Evolutionary conservation across 805 yeast species (phyloP), one percentile per base, ranked within the genome.

Genomic region (Tetrapisispora arboricola): DNA sequence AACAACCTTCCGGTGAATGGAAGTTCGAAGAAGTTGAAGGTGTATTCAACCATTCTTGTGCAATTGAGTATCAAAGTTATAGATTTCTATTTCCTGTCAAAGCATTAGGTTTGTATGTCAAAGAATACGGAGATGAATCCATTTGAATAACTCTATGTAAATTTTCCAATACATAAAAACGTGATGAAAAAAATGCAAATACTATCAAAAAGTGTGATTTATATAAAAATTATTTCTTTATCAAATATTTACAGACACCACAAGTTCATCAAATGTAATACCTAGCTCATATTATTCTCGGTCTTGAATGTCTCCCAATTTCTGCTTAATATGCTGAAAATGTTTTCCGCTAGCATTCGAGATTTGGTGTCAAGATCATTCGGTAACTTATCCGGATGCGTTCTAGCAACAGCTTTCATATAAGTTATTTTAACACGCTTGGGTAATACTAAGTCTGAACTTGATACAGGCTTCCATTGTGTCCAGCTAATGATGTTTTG

Each of bases 51-150:
- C 96, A 92, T 57, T 77, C 86, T 1, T 68, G 94, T 66, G 95
- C 92, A 2, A 92, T 92, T 55, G 97, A 92, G 61, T 92, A 92
- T 59, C 97, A 97, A 30, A 84, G 86, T 54, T 92, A 92, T 63
- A 78, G 82, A 63, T 90, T 80, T 54, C 66, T 86, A 43, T 92
- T 92, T 61, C 81, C 96, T 1, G 82, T 90, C 51, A 92, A 92
- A 63, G 98, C 98, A 0, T 65, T 92, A 32, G 97, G 97, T 1
- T 67, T 90, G 51, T 87, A 72, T 13, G 21, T 26, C n/a, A 39
- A 39, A 21, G 25, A n/a, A 4, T 49, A 44, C 25, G 50, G 49
- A 2, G 32, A 36, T 24, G 38, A 40, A 12, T 43, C 47, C 21
- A 41, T 46, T 13, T 46, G 31, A 40, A 12, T 10, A 13, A 13